phyloP scores from a whole-genome alignment of 108 stramenopile genomes.

The Skeletonema costatum region DNA sequence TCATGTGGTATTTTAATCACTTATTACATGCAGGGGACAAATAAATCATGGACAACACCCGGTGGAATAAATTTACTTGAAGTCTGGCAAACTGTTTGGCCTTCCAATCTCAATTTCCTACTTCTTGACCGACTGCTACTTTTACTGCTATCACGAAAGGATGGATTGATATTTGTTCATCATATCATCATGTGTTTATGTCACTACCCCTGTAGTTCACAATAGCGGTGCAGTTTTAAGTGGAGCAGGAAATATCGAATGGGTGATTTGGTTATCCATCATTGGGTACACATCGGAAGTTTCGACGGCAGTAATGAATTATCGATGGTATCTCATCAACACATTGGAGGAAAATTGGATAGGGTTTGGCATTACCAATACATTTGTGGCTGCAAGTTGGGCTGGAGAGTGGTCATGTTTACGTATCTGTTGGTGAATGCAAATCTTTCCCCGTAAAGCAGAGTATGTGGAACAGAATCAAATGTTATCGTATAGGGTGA shows the following conservation, averaged over 20 bases:
- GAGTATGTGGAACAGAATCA: slow-evolving; percentile 31
- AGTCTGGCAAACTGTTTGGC: slow-evolving; percentile 45
- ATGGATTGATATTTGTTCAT: slow-evolving; percentile 39
- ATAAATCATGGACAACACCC: slow-evolving; percentile 10
- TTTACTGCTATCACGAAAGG: slow-evolving; percentile 46
- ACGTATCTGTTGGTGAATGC: slow-evolving; percentile 27
- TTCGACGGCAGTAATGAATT: slow-evolving; percentile 48
- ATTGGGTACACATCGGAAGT: slow-evolving; percentile 48
- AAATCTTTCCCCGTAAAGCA: slow-evolving; percentile 30
- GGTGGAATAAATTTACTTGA: slow-evolving; percentile 23
- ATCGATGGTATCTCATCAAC: slow-evolving; percentile 49
- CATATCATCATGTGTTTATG: slow-evolving; percentile 48
- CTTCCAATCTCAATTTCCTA: slow-evolving; percentile 47
- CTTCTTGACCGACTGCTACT: slow-evolving; percentile 33
- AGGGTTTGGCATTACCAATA: slow-evolving; percentile 45
- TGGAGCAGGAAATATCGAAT: slow-evolving; percentile 30
- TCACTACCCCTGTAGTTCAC: slow-evolving; percentile 42
- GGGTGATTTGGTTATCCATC: slow-evolving; percentile 42
- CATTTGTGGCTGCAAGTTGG: slow-evolving; percentile 29
- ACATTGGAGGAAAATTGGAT: slow-evolving; percentile 48
- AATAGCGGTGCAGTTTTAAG: slow-evolving; percentile 14
- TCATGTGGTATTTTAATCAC: slow-evolving; percentile 23
- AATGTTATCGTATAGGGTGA: slow-evolving; percentile 31
- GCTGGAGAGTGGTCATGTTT: slow-evolving; percentile 35
- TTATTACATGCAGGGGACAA: not conserved